These are phyloP conservation scores for Botrytis aclada DNA, from an alignment of 2,329 filamentous ascomycete genomes.

Conservation along the genomic window DNA sequence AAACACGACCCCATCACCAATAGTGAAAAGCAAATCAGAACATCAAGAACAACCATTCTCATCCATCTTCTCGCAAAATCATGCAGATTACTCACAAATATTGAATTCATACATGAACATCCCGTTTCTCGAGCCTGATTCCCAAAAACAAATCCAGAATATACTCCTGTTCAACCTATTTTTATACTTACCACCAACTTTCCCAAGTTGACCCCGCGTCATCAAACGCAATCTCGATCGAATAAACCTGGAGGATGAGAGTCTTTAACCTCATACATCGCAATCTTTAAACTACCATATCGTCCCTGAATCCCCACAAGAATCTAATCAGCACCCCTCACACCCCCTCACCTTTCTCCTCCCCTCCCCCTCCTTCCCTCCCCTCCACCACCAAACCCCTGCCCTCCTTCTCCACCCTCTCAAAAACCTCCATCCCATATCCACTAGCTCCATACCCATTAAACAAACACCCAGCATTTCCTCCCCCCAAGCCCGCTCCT, in stretches of 20 bases:
- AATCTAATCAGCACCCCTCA: not conserved
- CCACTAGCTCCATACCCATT: not conserved
- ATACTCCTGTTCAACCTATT: not conserved
- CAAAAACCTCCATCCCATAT: not conserved
- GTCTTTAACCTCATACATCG: too few relatives aligned
- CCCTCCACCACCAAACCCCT: not conserved
- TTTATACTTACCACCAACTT: not conserved
- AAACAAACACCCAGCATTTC: not conserved
- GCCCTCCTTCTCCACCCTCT: not conserved
- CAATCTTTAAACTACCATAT: not conserved
- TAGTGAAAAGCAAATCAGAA: not conserved
- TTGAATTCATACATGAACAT: not conserved
- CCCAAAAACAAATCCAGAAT: not conserved
- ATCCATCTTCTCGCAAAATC: not conserved
- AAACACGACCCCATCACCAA: not conserved
- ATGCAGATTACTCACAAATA: too few relatives aligned
- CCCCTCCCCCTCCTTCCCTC: not conserved
- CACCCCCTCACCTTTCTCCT: not conserved
- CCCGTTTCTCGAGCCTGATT: not conserved
- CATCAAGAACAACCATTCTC: not conserved
- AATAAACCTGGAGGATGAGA: too few relatives aligned
- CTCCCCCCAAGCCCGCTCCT: not conserved
- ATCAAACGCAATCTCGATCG: not conserved
- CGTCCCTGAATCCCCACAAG: not conserved
- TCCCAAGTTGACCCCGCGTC: not conserved